phyloP scores from a whole-genome alignment of 495 filamentous ascomycete species.

The Beverwykella pulmonaria region DNA sequence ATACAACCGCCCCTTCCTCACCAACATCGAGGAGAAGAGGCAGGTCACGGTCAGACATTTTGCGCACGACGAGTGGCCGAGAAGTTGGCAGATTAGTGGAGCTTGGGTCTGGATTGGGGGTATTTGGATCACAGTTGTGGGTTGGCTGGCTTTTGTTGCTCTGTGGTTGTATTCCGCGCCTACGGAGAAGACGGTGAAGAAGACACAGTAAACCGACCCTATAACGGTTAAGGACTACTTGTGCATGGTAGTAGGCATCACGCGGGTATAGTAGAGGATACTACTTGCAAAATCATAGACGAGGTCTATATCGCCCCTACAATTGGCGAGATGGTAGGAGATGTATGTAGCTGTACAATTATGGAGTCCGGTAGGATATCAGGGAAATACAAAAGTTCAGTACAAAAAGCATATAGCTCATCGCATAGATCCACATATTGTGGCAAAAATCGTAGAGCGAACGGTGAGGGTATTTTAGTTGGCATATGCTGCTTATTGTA shows the following conservation, averaged over 20 bases:
- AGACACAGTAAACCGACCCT: constrained; percentile 61
- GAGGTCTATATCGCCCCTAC: background rate
- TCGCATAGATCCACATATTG: too few relatives aligned
- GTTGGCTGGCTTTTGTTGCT: constrained; percentile 82
- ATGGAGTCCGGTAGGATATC: background rate
- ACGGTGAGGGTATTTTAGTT: too few relatives aligned
- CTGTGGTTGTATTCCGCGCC: constrained; percentile 90
- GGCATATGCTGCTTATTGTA: too few relatives aligned
- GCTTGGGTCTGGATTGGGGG: constrained; percentile 97
- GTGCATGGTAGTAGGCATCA: too few relatives aligned
- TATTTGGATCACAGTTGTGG: constrained; percentile 77
- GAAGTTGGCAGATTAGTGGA: constrained; percentile 84
- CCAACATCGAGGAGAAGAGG: constrained; percentile 88
- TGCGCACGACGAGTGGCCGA: constrained; percentile 93
- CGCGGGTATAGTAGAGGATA: background rate
- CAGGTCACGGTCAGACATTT: constrained; percentile 93
- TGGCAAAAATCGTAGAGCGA: too few relatives aligned
- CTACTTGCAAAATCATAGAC: background rate
- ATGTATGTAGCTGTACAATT: background rate
- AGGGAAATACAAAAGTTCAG: background rate
- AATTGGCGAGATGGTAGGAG: background rate
- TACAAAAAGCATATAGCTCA: too few relatives aligned
- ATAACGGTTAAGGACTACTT: background rate
- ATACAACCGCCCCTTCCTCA: constrained; percentile 92
- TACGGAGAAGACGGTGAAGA: constrained; percentile 58